Percentiles rank a stretch among this genome's conserved stretches.
Evolutionary conservation across 495 filamentous ascomycete species (phyloP).

Genomic region (Neurospora tetraspora): DNA sequence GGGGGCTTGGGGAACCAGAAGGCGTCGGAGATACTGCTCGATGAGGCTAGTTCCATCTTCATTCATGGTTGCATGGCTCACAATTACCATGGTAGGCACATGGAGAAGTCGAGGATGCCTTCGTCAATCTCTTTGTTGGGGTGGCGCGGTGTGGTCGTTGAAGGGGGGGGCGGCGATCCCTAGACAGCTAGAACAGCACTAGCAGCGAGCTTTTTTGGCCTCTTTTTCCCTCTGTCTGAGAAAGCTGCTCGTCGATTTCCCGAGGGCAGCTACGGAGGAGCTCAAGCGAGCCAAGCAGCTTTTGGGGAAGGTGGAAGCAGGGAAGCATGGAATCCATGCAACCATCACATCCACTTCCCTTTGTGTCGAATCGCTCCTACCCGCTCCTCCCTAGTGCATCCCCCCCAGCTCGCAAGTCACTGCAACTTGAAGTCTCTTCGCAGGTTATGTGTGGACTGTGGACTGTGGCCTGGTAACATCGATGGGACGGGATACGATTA

Average conservation of each 20-base stretch:
- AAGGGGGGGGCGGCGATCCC: neutral
- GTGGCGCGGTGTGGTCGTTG: neutral
- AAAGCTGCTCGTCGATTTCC: neutral
- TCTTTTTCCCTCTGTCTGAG: neutral
- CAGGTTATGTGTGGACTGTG: neutral
- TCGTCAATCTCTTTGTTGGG: neutral
- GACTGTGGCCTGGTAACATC: neutral
- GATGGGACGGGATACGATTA: neutral
- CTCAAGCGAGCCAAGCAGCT: neutral
- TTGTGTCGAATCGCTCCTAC: neutral
- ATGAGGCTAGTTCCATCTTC: neutral
- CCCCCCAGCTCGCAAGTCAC: neutral
- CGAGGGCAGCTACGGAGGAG: neutral
- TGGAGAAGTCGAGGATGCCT: neutral
- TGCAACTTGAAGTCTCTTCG: neutral
- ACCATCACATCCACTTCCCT: neutral
- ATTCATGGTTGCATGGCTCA: neutral
- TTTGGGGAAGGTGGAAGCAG: neutral
- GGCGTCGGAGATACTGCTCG: neutral
- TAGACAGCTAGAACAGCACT: neutral
- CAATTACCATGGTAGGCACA: neutral
- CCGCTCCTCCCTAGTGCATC: neutral
- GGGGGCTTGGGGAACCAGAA: neutral
- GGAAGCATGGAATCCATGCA: neutral
- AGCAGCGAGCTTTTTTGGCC: neutral